phyloP scores from a whole-genome alignment of 306 rosid genomes.

The Clitoria ternatea region DNA sequence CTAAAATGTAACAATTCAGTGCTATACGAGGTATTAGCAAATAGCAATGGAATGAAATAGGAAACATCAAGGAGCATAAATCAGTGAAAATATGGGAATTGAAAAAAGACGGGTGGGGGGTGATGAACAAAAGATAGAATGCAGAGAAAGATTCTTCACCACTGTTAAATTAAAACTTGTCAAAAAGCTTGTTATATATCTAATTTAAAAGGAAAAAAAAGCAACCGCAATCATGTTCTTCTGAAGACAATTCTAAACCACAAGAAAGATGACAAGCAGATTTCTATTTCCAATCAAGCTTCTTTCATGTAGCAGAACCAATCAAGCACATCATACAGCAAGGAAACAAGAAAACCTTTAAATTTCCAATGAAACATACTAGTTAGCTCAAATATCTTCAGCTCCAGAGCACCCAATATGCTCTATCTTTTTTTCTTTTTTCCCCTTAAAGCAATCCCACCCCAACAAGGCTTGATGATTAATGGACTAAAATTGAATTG shows the following conservation, averaged over 20 bases:
- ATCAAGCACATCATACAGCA: slow-evolving; percentile 13
- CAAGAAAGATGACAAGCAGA: slow-evolving; percentile 2
- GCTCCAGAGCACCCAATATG: slow-evolving; percentile 9
- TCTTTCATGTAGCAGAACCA: not conserved
- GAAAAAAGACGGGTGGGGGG: not conserved
- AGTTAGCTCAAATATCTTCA: slow-evolving; percentile 18
- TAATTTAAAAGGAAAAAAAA: slow-evolving; percentile 15
- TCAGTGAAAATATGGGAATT: not conserved
- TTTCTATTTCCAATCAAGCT: not conserved
- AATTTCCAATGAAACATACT: slow-evolving; percentile 29
- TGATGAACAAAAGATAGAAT: not conserved
- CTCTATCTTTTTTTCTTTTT: not conserved
- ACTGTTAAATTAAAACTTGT: not conserved
- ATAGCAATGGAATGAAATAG: not conserved
- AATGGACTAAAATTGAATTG: slow-evolving; percentile 25
- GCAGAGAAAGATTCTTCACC: not conserved
- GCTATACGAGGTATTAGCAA: not conserved
- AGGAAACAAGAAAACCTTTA: not conserved
- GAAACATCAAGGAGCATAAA: slow-evolving; percentile 6
- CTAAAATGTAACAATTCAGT: not conserved
- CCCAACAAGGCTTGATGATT: slow-evolving; percentile 5
- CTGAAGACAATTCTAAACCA: not conserved
- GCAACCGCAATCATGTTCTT: not conserved
- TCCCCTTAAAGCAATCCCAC: slow-evolving; percentile 11
- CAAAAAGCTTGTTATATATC: slow-evolving; percentile 4